A percentile compares a stretch with the other conserved stretches of the same genome.
These are phyloP conservation scores for Avena sativa DNA, from an alignment of 176 grass and related monocot species.

Conservation along the genomic window DNA sequence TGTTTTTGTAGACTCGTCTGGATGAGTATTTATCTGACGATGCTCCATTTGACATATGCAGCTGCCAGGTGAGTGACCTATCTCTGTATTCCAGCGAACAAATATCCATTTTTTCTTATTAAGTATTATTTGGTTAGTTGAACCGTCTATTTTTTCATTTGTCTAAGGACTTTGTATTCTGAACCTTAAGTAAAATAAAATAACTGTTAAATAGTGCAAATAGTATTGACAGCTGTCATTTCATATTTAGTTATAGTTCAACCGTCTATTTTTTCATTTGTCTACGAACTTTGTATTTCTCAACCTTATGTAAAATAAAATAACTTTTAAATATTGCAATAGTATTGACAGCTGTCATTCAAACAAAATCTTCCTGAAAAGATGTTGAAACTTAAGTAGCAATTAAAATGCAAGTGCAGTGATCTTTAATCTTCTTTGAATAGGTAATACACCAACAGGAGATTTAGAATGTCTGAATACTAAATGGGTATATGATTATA, in stretches of 20 bases:
- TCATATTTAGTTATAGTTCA: background rate
- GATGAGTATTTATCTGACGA: slow-evolving; percentile 89
- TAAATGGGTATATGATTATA: slow-evolving; percentile 18
- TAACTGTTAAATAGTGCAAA: background rate
- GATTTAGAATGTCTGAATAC: background rate
- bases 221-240: background rate
- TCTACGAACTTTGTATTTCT: background rate
- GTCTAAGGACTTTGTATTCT: background rate
- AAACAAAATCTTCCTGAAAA: slow-evolving; percentile 5
- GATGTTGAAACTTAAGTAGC: background rate
- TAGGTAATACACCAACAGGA: background rate
- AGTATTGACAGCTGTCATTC: background rate
- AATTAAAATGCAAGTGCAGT: slow-evolving; percentile 4
- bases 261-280: slow-evolving; percentile 12
- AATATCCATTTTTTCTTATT: background rate
- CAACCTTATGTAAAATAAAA: slow-evolving; percentile 12
- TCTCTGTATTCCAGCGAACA: background rate
- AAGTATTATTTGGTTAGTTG: slow-evolving; percentile 5
- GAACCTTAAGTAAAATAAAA: slow-evolving; percentile 11
- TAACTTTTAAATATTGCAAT: background rate
- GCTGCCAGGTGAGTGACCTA: slow-evolving; percentile 73
- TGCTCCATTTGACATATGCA: slow-evolving; percentile 91
- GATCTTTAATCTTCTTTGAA: slow-evolving; percentile 1
- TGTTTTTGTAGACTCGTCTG: slow-evolving; percentile 62
- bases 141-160: slow-evolving; percentile 11